Evolutionary conservation across 306 rosid genomes (phyloP), one percentile per base, ranked within the genome.

Genomic region (Clitoria ternatea): DNA sequence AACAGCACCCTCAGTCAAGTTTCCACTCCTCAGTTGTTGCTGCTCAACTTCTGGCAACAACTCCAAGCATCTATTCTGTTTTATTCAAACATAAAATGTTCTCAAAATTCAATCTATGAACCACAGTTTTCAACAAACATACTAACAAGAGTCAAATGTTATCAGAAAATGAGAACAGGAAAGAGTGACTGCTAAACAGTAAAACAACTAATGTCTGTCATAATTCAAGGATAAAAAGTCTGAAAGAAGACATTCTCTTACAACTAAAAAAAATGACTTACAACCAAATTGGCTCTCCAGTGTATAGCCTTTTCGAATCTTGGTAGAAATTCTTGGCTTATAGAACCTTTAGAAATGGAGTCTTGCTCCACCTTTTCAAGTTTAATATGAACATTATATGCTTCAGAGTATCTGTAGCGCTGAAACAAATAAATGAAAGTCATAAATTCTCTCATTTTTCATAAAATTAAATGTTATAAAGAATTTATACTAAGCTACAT

Each of bases 11-110:
- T 83, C 88, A 26, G 63, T 76, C 80, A 75, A 67, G 61, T 86
- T 86, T 70, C 90, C 88, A 10, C 84, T 75, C 85, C 80, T 86
- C 53, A 87, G 76, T 81, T 91, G 84, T 63, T 71, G 81, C 80
- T 55, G 85, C 80, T 91, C 88, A 61, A 81, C 86, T 82, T 91
- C 97, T 19, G 99, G 96, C 74, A 91, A 86, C 90, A 95, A 82
- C 65, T 86, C 91, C 90, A 89, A 80, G 90, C 94, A 78, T 76
- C 82, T 87, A 64, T 86, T 89, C 99, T 91, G 93, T 83, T 75
- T 48, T 53, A 71, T 50, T 68, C 74, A 71, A 77, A 75, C 59
- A 81, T 43, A 61, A 22, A 73, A 70, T 14, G 65, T 57, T 67
- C 33, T 15, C 30, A 37, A 50, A 50, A 33, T 65, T 53, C 4